Percentiles rank a stretch among this genome's conserved stretches.
Evolutionary conservation across 2,329 filamentous ascomycete genomes (phyloP).

Genomic region (Alternaria sp.): DNA sequence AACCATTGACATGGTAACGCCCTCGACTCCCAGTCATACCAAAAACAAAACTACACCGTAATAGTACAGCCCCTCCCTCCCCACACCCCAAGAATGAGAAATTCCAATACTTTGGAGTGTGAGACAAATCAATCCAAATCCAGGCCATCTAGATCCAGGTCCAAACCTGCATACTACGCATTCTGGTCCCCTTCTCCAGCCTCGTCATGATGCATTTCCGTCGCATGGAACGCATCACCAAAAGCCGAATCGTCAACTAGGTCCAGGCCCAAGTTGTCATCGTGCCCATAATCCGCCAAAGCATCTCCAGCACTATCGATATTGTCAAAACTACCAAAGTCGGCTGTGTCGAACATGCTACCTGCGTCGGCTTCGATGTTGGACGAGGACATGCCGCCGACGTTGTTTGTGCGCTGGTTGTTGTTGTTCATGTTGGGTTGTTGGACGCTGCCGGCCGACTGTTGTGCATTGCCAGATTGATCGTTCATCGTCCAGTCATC

Average conservation of each 20-base stretch:
- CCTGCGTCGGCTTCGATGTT: constrained; percentile 42
- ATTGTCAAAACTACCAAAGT: constrained; percentile 50
- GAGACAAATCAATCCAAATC: neutral
- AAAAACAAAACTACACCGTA: constrained; percentile 1
- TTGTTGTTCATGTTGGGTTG: constrained; percentile 31
- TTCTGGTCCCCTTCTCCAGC: constrained; percentile 38
- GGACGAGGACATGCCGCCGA: constrained; percentile 28
- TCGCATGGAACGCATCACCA: constrained; percentile 53
- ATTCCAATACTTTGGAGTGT: neutral
- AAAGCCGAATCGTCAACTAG: constrained; percentile 52
- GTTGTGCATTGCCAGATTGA: constrained; percentile 30
- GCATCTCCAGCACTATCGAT: constrained; percentile 53
- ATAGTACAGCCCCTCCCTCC: constrained; percentile 2
- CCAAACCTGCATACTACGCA: constrained; percentile 24
- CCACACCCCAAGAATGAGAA: neutral
- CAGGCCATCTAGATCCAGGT: neutral
- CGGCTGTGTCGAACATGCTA: constrained; percentile 50
- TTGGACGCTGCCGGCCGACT: constrained; percentile 24
- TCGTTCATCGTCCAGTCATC: constrained; percentile 51
- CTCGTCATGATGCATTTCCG: constrained; percentile 46
- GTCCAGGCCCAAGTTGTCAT: constrained; percentile 50
- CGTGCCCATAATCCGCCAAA: constrained; percentile 49
- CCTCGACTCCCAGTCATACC: constrained; percentile 8
- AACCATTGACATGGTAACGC: neutral
- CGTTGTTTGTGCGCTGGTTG: constrained; percentile 27